Evolutionary conservation across 2,329 filamentous ascomycete species (phyloP).

Genomic region (Zelopaecilomyces penicillatus): DNA sequence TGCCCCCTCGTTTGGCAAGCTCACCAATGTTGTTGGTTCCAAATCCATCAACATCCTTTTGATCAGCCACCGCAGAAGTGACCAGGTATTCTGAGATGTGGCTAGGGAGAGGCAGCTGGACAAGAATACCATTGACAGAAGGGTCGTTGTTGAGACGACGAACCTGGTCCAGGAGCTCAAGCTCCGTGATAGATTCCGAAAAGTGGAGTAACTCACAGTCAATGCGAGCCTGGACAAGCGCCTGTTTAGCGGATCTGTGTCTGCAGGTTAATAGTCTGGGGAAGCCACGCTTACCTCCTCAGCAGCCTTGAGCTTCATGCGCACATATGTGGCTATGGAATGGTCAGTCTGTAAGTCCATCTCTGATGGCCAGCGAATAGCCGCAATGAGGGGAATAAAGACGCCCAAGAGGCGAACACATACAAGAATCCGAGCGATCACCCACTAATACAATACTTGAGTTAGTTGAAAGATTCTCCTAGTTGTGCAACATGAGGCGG

Average conservation of each 20-base stretch:
- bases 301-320: conserved; percentile 98
- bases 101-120: conserved; percentile 83
- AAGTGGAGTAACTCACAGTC: conserved; percentile 79
- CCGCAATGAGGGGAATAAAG: conserved; percentile 1
- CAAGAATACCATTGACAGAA: conserved; percentile 80
- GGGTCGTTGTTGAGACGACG: conserved; percentile 78
- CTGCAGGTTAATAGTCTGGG: background rate
- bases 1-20: conserved; percentile 87
- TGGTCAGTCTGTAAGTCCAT: conserved; percentile 16
- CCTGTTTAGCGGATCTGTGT: background rate
- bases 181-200: conserved; percentile 70
- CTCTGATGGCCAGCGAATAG: background rate
- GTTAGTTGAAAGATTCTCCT: conserved; percentile 13
- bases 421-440: conserved; percentile 84
- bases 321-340: conserved; percentile 80
- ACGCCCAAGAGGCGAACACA: conserved; percentile 7
- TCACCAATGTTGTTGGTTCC: conserved; percentile 92
- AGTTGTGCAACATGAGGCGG: background rate
- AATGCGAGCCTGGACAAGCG: conserved; percentile 65
- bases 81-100: conserved; percentile 85
- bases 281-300: conserved; percentile 56
- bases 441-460: conserved; percentile 53
- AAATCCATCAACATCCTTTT: conserved; percentile 98
- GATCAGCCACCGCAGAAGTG: conserved; percentile 81
- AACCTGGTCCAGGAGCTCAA: conserved; percentile 79